Evolutionary conservation across 2,329 filamentous ascomycete species (phyloP), one percentile per base, ranked within the genome.

Genomic region (Massarina eburnea): DNA sequence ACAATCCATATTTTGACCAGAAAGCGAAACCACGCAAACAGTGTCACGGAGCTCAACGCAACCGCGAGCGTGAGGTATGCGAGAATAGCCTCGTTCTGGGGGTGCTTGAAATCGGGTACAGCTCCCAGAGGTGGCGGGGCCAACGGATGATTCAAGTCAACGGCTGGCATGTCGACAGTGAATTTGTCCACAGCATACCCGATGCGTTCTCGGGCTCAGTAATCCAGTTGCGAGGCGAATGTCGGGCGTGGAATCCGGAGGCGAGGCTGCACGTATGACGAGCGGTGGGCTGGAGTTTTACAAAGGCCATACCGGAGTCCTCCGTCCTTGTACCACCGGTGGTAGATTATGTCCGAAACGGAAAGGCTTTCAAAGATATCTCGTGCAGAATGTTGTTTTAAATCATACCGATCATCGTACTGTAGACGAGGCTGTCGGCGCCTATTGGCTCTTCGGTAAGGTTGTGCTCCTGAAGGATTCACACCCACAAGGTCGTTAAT

Each of bases 21-120:
- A 12, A 55, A 47, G 3, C 52, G 52, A 20, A 53, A 46, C 52
- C 52, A 55, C 5, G 49, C 39, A 37, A 55, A 55, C 4, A 55
- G 18, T 4, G 52, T 55, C 17, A 47, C 41, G 4, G 41, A 34
- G 33, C 19, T 15, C 15, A 55, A 21, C 4, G 42, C 19, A 14
- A 44, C 12, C 14, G 41, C 43, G 19, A 51, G 17, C 10, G 37
- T 33, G 15, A 44, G 34, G 30, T 55, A 55, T 22, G 32, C 39
- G 10, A 55, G 29, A 8, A 27, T 26, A n/a, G 45, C 45, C 34
- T 51, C 12, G 26, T 49, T 49, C 12, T 44, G 46, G 1, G 52
- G 52, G 32, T 51, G 41, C 1, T 39, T 32, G 37, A 55, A 48
- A 19, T 53, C 46, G 4, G 49, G 37, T 9, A 14, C 21, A 10